phyloP scores from a whole-genome alignment of 2,329 filamentous ascomycete species.

The Trichoderma semiorbis region DNA sequence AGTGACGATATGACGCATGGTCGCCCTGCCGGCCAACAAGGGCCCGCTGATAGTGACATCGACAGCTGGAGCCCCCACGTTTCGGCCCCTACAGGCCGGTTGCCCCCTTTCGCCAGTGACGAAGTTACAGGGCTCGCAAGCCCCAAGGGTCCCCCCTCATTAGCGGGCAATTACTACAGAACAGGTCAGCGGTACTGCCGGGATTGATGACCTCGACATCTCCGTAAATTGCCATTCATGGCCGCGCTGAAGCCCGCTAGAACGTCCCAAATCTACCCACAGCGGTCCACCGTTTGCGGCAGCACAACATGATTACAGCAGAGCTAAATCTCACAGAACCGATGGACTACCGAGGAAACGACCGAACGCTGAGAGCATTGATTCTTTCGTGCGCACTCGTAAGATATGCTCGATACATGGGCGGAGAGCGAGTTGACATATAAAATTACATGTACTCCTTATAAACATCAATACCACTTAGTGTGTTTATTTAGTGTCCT shows the following conservation, averaged over 20 bases:
- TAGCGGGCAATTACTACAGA: neutral
- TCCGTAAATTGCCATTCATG: conserved; percentile 5
- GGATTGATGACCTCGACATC: neutral
- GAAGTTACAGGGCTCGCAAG: conserved; percentile 1
- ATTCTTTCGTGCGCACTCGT: neutral
- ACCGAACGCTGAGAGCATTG: neutral
- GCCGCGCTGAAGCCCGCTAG: neutral
- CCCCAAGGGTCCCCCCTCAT: conserved; percentile 1
- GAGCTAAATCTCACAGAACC: neutral
- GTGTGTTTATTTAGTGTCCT: neutral
- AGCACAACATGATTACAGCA: neutral
- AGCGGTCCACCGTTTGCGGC: conserved; percentile 2
- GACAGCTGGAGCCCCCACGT: conserved; percentile 9
- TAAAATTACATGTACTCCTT: neutral
- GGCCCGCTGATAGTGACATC: conserved; percentile 2
- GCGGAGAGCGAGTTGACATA: neutral
- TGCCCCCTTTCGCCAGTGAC: neutral
- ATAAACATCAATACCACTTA: neutral
- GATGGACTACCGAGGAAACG: neutral
- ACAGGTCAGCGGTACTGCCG: neutral
- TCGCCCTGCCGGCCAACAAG: neutral
- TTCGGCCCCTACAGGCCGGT: neutral
- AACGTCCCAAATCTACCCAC: neutral
- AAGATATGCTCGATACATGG: neutral
- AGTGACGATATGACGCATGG: conserved; percentile 17